These are phyloP conservation scores for Phytopythium montanum DNA, from an alignment of 352 stramenopile species.

Conservation along the genomic window DNA sequence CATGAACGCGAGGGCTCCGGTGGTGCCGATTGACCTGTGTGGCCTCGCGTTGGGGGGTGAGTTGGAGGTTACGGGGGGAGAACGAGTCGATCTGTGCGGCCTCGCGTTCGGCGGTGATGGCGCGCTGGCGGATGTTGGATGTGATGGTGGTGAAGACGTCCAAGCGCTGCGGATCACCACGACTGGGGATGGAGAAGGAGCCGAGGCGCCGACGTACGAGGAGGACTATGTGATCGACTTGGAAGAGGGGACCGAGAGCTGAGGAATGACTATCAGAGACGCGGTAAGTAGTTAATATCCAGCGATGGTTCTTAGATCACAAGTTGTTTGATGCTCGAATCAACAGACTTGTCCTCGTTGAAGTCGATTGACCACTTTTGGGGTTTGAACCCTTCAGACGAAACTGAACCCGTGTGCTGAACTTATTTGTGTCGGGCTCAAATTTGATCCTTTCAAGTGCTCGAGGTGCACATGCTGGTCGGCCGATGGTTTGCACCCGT, in stretches of 20 bases:
- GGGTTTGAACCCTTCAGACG: too few relatives aligned
- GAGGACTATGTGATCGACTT: slow-evolving; percentile 49
- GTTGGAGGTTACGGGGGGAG: background rate
- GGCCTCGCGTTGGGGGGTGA: background rate
- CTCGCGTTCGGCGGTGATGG: background rate
- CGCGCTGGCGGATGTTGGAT: background rate
- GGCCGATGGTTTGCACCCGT: slow-evolving; percentile 1
- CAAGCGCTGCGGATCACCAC: background rate
- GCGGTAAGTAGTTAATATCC: too few relatives aligned
- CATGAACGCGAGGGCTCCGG: background rate
- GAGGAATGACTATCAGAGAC: background rate
- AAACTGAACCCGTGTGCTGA: too few relatives aligned
- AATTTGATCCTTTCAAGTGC: background rate
- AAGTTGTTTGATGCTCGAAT: too few relatives aligned
- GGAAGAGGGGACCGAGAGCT: slow-evolving; percentile 7
- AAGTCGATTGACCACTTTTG: too few relatives aligned
- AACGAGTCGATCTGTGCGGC: background rate
- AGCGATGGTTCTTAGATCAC: too few relatives aligned
- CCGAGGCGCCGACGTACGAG: slow-evolving; percentile 15
- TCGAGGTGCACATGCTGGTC: background rate
- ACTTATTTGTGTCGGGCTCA: background rate
- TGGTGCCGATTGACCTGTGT: background rate
- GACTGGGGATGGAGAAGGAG: background rate
- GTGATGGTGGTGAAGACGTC: background rate
- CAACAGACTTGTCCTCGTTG: too few relatives aligned